phyloP scores from a whole-genome alignment of 768 basidiomycete genomes.

The Boletus barrowsii region DNA sequence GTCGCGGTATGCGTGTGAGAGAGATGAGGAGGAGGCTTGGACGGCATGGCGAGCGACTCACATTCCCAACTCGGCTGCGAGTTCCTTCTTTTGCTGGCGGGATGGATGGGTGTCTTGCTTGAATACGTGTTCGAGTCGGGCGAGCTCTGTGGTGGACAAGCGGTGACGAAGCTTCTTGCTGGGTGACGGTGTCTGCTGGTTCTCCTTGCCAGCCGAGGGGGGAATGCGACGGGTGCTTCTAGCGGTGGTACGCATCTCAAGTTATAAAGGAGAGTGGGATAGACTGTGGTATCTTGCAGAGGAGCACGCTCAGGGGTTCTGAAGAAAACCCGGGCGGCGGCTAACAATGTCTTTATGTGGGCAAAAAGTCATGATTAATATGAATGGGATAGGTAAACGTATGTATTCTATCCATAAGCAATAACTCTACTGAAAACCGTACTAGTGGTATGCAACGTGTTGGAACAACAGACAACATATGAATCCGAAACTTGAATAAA shows the following conservation, averaged over 20 bases:
- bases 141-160: constrained; percentile 31
- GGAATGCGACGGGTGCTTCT: constrained; percentile 28
- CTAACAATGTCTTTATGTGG: constrained; percentile 26
- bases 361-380: not conserved
- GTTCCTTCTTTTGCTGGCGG: constrained; percentile 27
- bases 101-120: constrained; percentile 29
- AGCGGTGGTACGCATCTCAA: constrained; percentile 24
- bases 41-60: constrained; percentile 11
- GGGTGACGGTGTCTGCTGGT: constrained; percentile 2
- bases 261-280: constrained; percentile 17
- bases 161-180: constrained; percentile 36
- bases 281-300: constrained; percentile 18
- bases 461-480: constrained; percentile 11
- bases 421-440: not conserved
- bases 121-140: constrained; percentile 28
- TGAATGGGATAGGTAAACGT: too few relatives aligned
- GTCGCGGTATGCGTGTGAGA: too few relatives aligned
- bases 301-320: constrained; percentile 1
- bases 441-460: constrained; percentile 3
- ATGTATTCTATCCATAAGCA: too few relatives aligned
- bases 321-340: constrained; percentile 8
- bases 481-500: constrained; percentile 19
- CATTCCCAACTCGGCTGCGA: constrained; percentile 29
- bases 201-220: constrained; percentile 15
- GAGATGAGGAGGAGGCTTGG: too few relatives aligned